phyloP scores from a whole-genome alignment of 495 filamentous ascomycete species.

The Tuber umbilicatum region DNA sequence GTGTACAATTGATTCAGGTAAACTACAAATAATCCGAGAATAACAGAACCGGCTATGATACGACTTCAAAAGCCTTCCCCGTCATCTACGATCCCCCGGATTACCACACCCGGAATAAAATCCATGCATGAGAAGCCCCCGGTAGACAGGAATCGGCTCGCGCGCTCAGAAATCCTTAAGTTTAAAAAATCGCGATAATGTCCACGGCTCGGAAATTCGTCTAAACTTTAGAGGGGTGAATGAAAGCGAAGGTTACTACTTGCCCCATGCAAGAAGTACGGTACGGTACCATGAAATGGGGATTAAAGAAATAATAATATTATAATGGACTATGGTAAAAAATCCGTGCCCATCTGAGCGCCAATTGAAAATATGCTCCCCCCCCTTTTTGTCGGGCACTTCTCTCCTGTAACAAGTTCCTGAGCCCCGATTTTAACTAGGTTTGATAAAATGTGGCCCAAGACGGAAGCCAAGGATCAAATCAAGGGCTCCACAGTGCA shows the following conservation, averaged over 20 bases:
- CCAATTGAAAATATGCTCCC: background rate
- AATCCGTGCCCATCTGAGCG: background rate
- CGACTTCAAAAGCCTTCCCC: background rate
- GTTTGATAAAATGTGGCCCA: background rate
- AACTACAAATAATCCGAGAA: background rate
- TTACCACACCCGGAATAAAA: constrained; percentile 13
- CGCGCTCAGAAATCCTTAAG: constrained; percentile 2
- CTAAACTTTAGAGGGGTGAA: background rate
- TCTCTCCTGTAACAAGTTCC: background rate
- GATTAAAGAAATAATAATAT: background rate
- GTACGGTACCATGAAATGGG: background rate
- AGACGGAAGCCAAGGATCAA: constrained; percentile 11
- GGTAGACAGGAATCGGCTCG: background rate
- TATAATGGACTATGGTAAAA: too few species aligned
- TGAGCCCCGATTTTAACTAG: constrained; percentile 6
- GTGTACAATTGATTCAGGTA: background rate
- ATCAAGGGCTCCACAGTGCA: background rate
- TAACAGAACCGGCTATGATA: background rate
- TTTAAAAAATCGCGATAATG: background rate
- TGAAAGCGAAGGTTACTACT: background rate
- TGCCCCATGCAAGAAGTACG: background rate
- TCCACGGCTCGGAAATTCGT: background rate
- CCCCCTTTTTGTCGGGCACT: background rate
- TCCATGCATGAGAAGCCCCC: constrained; percentile 5
- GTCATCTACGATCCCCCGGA: background rate